phyloP scores from a whole-genome alignment of 169 alveolate species.

The Eimeria nieschulzi region DNA sequence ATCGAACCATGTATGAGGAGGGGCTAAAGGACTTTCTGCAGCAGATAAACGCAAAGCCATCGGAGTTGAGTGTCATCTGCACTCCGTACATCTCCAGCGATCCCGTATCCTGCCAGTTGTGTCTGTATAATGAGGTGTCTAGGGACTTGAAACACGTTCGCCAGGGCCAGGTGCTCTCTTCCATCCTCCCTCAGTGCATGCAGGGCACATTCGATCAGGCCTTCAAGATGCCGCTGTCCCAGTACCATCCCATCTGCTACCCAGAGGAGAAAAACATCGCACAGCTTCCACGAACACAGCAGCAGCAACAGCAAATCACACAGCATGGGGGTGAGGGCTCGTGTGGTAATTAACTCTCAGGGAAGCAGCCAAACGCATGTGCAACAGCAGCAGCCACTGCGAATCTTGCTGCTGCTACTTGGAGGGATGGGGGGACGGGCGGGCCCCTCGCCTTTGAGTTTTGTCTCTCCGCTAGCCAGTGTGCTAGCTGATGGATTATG shows the following conservation, averaged over 20 bases:
- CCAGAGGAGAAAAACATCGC: neutral
- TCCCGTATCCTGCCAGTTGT: conserved; percentile 24
- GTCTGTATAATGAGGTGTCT: conserved; percentile 49
- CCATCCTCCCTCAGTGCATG: conserved; percentile 38
- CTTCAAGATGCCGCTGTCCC: conserved; percentile 6
- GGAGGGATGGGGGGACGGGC: too few relatives aligned
- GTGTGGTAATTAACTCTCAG: neutral
- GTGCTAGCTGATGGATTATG: too few relatives aligned
- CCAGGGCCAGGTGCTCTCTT: conserved; percentile 53
- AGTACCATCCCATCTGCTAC: conserved; percentile 67
- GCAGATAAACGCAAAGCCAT: conserved; percentile 4
- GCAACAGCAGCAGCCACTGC: neutral
- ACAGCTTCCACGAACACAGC: neutral
- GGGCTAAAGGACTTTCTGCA: conserved; percentile 34
- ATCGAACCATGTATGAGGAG: conserved; percentile 22
- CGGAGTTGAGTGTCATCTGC: conserved; percentile 38
- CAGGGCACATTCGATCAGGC: conserved; percentile 19
- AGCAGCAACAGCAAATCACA: neutral
- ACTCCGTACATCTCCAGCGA: neutral
- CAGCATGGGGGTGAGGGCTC: neutral
- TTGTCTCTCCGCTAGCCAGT: too few relatives aligned
- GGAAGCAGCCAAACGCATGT: neutral
- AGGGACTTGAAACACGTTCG: conserved; percentile 39
- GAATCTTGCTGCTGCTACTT: neutral
- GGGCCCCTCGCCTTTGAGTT: too few relatives aligned